These are phyloP conservation scores for Coemansia furcata DNA, from an alignment of 192 early-diverging fungal species.

Conservation along the genomic window DNA sequence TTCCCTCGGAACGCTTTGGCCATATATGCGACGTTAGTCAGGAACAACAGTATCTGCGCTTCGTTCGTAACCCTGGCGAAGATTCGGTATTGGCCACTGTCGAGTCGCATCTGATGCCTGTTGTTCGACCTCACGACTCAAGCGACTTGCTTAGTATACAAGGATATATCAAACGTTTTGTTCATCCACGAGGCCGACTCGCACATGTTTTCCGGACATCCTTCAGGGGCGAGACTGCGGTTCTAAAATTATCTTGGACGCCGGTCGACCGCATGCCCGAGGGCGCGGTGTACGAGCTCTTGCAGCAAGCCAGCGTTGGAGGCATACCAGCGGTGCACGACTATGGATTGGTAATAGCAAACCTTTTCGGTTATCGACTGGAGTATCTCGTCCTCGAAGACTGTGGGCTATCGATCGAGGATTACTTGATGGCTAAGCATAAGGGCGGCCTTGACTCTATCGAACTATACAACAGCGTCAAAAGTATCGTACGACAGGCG, in stretches of 20 bases:
- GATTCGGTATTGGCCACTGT: neutral
- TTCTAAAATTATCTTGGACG: constrained; percentile 11
- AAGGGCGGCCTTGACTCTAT: neutral
- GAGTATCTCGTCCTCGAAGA: constrained; percentile 13
- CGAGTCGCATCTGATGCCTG: neutral
- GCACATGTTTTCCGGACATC: neutral
- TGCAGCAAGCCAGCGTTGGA: neutral
- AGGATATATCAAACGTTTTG: neutral
- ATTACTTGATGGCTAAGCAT: neutral
- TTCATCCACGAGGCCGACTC: neutral
- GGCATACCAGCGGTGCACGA: neutral
- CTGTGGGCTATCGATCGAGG: neutral
- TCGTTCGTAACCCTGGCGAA: neutral
- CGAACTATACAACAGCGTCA: neutral
- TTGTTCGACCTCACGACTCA: neutral
- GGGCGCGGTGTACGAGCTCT: constrained; percentile 5
- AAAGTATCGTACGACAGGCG: neutral
- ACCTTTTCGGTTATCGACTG: constrained; percentile 4
- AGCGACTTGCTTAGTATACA: neutral
- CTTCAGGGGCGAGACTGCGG: neutral
- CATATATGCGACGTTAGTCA: neutral
- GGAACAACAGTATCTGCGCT: neutral
- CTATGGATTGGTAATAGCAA: neutral
- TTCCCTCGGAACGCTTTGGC: neutral
- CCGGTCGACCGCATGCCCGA: constrained; percentile 5